Evolutionary conservation across 768 basidiomycete species (phyloP).

Genomic region (Russula olivacea): DNA sequence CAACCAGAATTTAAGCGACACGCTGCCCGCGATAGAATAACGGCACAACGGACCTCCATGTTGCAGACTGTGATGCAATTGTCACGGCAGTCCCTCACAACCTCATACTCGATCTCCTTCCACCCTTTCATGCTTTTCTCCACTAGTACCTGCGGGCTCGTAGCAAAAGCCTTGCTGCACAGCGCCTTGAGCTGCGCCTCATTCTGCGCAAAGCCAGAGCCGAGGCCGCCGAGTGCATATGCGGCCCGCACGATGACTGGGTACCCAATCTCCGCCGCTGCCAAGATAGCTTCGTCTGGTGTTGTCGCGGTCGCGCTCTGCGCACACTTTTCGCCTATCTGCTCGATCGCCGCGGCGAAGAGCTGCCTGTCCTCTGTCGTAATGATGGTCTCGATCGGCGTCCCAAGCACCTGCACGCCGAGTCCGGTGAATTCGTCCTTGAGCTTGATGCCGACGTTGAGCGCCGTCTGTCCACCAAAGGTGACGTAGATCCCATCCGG

Average conservation of each 20-base stretch:
- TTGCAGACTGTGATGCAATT: slow-evolving; percentile 99
- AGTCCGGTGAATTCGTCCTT: slow-evolving; percentile 91
- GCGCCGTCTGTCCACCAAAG: slow-evolving; percentile 95
- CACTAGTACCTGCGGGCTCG: slow-evolving; percentile 96
- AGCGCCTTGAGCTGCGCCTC: slow-evolving; percentile 83
- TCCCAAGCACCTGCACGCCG: slow-evolving; percentile 91
- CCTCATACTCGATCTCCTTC: slow-evolving; percentile 99
- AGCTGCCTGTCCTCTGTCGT: slow-evolving; percentile 94
- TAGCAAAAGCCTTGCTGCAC: slow-evolving; percentile 93
- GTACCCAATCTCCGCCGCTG: slow-evolving; percentile 82
- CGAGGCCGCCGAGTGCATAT: slow-evolving; percentile 92
- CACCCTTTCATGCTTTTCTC: slow-evolving; percentile 99
- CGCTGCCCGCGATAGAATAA: not conserved
- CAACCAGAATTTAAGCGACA: not conserved
- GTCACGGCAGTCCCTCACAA: slow-evolving; percentile 93
- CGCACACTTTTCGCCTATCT: slow-evolving; percentile 94
- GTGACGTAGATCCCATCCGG: slow-evolving; percentile 99
- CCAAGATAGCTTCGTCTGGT: slow-evolving; percentile 72
- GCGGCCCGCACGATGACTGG: slow-evolving; percentile 97
- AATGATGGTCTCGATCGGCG: slow-evolving; percentile 95
- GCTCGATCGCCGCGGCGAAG: slow-evolving; percentile 89
- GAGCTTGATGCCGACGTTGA: slow-evolving; percentile 95
- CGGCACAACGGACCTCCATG: slow-evolving; percentile 80
- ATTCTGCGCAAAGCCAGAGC: slow-evolving; percentile 93
- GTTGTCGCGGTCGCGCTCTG: slow-evolving; percentile 86